These are phyloP conservation scores for Carex cristatella DNA, from an alignment of 176 grass and related monocot species.

Conservation along the genomic window DNA sequence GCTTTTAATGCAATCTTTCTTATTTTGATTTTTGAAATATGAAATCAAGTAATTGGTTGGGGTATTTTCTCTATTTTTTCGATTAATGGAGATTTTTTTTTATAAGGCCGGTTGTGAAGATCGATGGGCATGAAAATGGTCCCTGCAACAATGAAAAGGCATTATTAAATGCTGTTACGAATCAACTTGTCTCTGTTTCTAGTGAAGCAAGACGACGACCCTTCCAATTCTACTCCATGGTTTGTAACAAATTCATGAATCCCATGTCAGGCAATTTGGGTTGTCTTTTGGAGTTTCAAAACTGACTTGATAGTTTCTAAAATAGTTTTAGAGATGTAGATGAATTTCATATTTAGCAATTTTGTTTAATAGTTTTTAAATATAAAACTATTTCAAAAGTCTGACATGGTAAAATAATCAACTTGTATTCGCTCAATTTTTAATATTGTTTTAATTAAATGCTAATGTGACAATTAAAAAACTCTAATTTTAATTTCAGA, in stretches of 20 bases:
- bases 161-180: not conserved
- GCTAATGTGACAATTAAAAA: too few relatives aligned
- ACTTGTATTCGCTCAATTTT: too few relatives aligned
- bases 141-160: constrained; percentile 11
- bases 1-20: not conserved
- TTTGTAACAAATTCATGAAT: not conserved
- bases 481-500: too few relatives aligned
- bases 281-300: not conserved
- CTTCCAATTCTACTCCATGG: constrained; percentile 27
- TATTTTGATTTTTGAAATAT: too few relatives aligned
- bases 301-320: too few relatives aligned
- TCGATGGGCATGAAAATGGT: constrained; percentile 15
- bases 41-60: too few relatives aligned
- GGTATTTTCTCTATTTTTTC: not conserved
- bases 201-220: constrained; percentile 15
- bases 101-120: constrained; percentile 9
- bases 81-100: not conserved
- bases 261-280: not conserved
- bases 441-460: too few relatives aligned
- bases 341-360: too few relatives aligned
- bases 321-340: too few relatives aligned
- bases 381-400: too few relatives aligned
- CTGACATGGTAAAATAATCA: too few relatives aligned
- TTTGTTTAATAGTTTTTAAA: too few relatives aligned
- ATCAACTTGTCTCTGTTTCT: constrained; percentile 25